These are phyloP conservation scores for Gossypium trilobum DNA, from an alignment of 441 rosid species.

Conservation along the genomic window DNA sequence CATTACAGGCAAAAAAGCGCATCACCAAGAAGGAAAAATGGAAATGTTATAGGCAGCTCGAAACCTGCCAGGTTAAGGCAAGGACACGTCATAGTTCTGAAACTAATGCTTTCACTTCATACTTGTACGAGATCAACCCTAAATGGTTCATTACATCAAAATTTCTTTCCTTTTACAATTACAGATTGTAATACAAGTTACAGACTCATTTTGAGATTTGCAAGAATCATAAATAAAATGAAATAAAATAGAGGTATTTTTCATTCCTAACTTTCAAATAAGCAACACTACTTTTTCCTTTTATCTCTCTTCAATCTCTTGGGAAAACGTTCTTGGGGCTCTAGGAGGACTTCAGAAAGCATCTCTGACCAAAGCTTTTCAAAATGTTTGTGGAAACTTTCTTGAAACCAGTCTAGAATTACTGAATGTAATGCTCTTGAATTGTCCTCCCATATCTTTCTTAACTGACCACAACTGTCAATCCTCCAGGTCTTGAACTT, in stretches of 20 bases:
- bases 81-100: too few species aligned
- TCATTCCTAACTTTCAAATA: neutral
- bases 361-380: slow-evolving; percentile 55
- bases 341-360: slow-evolving; percentile 40
- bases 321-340: slow-evolving; percentile 27
- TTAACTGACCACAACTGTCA: slow-evolving; percentile 39
- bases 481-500: slow-evolving; percentile 37
- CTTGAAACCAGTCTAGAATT: slow-evolving; percentile 67
- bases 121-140: neutral
- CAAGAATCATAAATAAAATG: neutral
- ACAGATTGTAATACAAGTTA: too few species aligned
- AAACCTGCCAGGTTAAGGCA: too few species aligned
- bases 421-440: slow-evolving; percentile 39
- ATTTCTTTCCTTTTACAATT: too few species aligned
- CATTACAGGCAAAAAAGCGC: too few species aligned
- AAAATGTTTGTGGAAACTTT: slow-evolving; percentile 35
- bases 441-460: slow-evolving; percentile 45
- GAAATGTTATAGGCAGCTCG: too few species aligned
- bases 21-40: too few species aligned
- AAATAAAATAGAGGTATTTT: neutral
- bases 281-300: slow-evolving; percentile 18
- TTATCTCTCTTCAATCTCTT: slow-evolving; percentile 21
- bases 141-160: too few species aligned
- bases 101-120: neutral
- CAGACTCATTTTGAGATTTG: neutral